Percentiles rank a stretch among this genome's conserved stretches.
Evolutionary conservation across 768 basidiomycete genomes (phyloP).

Genomic region (Russula foetens): DNA sequence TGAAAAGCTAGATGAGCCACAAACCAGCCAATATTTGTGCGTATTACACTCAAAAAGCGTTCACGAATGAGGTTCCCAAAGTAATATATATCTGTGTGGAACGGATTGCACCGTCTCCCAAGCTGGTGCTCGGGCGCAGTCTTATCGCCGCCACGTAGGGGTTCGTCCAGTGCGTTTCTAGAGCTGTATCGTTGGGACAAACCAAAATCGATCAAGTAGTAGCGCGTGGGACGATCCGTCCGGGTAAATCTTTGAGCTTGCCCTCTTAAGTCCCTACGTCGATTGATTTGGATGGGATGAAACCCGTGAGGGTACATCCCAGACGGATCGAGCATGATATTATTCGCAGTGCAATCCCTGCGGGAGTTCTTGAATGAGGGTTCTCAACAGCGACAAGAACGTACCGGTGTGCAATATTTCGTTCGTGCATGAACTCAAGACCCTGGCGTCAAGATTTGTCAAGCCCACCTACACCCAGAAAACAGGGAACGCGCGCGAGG

Average conservation of each 20-base stretch:
- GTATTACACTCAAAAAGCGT: conserved; percentile 22
- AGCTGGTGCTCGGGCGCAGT: conserved; percentile 29
- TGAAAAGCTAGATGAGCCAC: too few relatives aligned
- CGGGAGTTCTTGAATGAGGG: neutral
- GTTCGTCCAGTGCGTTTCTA: conserved; percentile 22
- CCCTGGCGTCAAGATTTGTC: conserved; percentile 13
- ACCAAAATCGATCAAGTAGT: conserved; percentile 33
- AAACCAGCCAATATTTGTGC: neutral
- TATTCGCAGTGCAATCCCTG: conserved; percentile 13
- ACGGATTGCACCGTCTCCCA: conserved; percentile 23
- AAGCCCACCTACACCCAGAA: neutral
- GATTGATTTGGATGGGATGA: conserved; percentile 20
- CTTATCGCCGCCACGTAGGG: conserved; percentile 35
- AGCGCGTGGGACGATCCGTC: conserved; percentile 26
- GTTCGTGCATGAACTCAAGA: conserved; percentile 22
- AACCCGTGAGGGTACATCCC: conserved; percentile 24
- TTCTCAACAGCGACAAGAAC: conserved; percentile 12
- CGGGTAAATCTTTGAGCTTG: conserved; percentile 25
- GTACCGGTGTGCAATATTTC: conserved; percentile 25
- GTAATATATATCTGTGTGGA: conserved; percentile 30
- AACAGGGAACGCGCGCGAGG: neutral
- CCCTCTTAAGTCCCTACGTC: conserved; percentile 21
- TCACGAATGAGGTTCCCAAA: conserved; percentile 28
- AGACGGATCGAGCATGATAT: conserved; percentile 26
- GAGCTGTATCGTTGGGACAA: conserved; percentile 28